Base-by-base conservation (phyloP, 1,284 basidiomycete genomes). In the Sphaerobolus stellatus region DNA sequence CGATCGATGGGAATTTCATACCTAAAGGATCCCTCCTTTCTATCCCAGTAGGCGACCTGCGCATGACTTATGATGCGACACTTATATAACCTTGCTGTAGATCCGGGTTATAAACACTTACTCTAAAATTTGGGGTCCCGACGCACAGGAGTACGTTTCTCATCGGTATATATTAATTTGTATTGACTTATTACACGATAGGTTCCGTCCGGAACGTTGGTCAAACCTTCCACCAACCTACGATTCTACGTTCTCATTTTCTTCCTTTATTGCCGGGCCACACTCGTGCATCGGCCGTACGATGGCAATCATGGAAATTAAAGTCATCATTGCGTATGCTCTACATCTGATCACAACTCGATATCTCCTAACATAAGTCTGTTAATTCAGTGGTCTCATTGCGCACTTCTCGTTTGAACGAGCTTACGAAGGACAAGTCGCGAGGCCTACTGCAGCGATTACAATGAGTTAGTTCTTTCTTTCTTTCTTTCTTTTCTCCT, bases 301-400 rank as follows among this genome's bases (percentile, higher is more conserved):
- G 1, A 80, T 81, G 79, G 70, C 76, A 0, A 71, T 80, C 24
- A 71, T 75, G 31, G 79, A 81, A 63, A 81, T 79, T 78, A 80
- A 79, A 59, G 73, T 72, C 43, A 71, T 75, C 13, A 53, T 75
- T 20, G 67, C 70, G 76, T 77, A 55, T 49, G 73, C 68, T 18
- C n/a, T n/a, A n/a, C 28, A n/a, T 22, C 28, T 18, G 6, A 18
- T 43, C 27, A 27, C 25, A 14, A 28, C 47, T 31, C 28, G 22
- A 29, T n/a, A 43, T 4, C 28, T 43, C 4, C 5, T 43, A 13
- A 24, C 9, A 36, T 18, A 18, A 18, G 13, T 18, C 18, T 18
- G 11, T 36, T 36, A 36, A 36, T 11, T 36, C 41, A 43, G 41
- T 3, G 41, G 22, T 43, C 28, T 43, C 22, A 43, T 43, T 43